Conservation (phyloP, 179 eudicot genomes). For the Silene vulgaris region DNA sequence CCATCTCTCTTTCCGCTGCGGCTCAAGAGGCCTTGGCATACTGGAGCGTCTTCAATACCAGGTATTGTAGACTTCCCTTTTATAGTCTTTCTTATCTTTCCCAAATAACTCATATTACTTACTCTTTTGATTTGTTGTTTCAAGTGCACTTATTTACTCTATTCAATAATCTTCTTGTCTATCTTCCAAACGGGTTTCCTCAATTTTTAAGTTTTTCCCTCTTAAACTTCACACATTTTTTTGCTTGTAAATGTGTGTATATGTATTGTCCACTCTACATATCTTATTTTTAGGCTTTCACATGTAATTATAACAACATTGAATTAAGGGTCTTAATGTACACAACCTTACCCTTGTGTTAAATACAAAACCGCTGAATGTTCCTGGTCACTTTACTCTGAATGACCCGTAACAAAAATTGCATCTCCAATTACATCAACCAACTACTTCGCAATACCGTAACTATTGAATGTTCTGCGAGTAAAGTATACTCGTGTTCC, state of each 20-base stretch:
- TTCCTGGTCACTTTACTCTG: background rate
- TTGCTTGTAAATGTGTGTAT: no score
- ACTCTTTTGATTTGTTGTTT: no score
- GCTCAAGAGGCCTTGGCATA: conserved; percentile 96
- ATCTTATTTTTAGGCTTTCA: background rate
- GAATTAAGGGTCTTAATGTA: background rate
- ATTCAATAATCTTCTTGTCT: no score
- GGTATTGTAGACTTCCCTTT: conserved; percentile 37
- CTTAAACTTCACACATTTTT: no score
- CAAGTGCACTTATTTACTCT: no score
- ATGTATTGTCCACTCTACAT: background rate
- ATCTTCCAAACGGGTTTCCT: no score
- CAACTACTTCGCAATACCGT: background rate
- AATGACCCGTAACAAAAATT: background rate
- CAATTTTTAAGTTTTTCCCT: no score
- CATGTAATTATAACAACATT: background rate
- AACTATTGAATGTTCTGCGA: background rate
- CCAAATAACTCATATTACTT: no score
- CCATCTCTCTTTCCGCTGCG: conserved; percentile 93
- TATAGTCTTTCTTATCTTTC: no score
- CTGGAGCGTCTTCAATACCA: conserved; percentile 83
- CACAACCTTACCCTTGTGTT: background rate
- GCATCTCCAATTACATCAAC: background rate
- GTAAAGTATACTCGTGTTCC: no score
- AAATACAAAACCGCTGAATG: background rate